Percentiles rank a stretch among this genome's conserved stretches.
phyloP scores from a whole-genome alignment of 2,329 filamentous ascomycete genomes.

The Colletotrichum australisinense region DNA sequence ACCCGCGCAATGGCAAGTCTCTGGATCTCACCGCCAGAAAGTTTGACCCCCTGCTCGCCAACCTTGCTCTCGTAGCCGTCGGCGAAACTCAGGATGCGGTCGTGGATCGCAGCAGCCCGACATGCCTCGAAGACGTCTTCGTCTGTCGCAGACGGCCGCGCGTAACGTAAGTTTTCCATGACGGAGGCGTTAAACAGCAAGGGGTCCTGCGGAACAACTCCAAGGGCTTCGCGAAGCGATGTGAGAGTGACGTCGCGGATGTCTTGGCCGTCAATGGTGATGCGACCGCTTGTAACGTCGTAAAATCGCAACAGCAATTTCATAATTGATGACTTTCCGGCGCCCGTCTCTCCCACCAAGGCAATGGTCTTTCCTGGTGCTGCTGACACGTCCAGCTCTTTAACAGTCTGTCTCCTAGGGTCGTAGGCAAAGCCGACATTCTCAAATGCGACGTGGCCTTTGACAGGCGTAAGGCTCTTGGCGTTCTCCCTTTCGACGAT shows the following conservation, averaged over 20 bases:
- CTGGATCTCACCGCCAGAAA: constrained; percentile 80
- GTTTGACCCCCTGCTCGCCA: constrained; percentile 73
- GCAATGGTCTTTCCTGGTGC: constrained; percentile 67
- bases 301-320: constrained; percentile 72
- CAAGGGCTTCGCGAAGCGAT: constrained; percentile 47
- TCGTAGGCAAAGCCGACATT: constrained; percentile 68
- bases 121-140: constrained; percentile 5
- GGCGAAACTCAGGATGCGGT: constrained; percentile 66
- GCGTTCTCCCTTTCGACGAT: constrained; percentile 62
- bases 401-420: constrained; percentile 60
- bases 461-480: constrained; percentile 53
- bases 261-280: constrained; percentile 37
- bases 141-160: neutral
- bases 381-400: constrained; percentile 59
- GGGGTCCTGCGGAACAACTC: constrained; percentile 80
- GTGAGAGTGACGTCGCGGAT: constrained; percentile 43
- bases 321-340: constrained; percentile 71
- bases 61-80: constrained; percentile 70
- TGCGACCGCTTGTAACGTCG: constrained; percentile 61
- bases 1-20: constrained; percentile 78
- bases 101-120: constrained; percentile 64
- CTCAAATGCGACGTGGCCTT: constrained; percentile 64
- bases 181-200: constrained; percentile 75
- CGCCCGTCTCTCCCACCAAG: constrained; percentile 71
- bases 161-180: constrained; percentile 73